phyloP scores from a whole-genome alignment of 441 rosid species.

The Pelargonium cotyledonis region DNA sequence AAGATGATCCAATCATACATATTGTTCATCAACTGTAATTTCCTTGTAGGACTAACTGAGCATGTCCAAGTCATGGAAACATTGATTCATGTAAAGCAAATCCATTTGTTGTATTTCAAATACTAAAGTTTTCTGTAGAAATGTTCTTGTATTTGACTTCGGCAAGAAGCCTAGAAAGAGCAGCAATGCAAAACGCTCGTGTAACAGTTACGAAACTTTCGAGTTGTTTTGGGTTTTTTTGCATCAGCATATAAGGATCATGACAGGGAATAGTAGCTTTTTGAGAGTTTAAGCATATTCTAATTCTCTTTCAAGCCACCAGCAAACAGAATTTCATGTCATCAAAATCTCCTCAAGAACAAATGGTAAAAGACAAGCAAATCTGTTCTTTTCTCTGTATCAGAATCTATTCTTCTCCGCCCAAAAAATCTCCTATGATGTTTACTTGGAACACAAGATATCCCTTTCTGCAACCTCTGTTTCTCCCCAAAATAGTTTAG shows the following conservation, averaged over 20 bases:
- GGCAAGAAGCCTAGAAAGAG: too few species aligned
- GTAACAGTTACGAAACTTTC: neutral
- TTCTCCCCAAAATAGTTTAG: conserved; percentile 1
- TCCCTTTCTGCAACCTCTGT: conserved; percentile 6
- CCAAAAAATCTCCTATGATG: conserved; percentile 12
- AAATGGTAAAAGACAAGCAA: neutral
- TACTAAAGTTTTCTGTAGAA: neutral
- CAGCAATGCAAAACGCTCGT: too few species aligned
- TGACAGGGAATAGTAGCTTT: neutral
- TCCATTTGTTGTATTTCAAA: neutral
- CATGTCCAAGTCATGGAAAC: conserved; percentile 8
- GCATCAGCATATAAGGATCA: neutral
- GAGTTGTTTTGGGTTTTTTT: neutral
- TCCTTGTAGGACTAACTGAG: neutral
- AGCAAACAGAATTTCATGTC: neutral
- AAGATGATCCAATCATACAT: conserved; percentile 16
- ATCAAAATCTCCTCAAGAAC: neutral
- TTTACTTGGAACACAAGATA: conserved; percentile 19
- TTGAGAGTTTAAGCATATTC: neutral
- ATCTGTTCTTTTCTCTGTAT: conserved; percentile 14
- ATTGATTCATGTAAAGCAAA: conserved; percentile 12
- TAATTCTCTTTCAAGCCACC: neutral
- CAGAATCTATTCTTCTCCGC: conserved; percentile 28
- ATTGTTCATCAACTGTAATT: conserved; percentile 19
- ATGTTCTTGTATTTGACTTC: neutral